Evolutionary conservation across 768 basidiomycete species (phyloP).

Genomic region (Auricularia sp.): DNA sequence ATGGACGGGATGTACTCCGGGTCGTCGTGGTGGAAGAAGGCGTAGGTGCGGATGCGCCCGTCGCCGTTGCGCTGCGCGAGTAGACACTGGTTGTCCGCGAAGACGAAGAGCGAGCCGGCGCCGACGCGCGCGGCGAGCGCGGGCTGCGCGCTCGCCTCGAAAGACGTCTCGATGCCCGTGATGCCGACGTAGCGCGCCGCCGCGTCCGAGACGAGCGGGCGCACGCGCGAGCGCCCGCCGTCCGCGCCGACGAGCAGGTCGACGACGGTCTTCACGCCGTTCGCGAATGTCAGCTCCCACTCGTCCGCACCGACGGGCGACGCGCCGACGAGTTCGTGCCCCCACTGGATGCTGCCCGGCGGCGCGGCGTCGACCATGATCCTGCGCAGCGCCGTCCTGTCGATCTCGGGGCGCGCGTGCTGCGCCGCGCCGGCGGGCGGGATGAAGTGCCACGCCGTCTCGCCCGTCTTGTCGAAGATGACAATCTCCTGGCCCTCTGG

Average conservation of each 20-base stretch:
- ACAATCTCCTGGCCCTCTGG: constrained; percentile 13
- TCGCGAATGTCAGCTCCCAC: background rate
- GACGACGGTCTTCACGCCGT: background rate
- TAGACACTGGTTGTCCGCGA: constrained; percentile 11
- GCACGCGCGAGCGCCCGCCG: constrained; percentile 16
- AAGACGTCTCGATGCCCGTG: constrained; percentile 13
- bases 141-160: constrained; percentile 9
- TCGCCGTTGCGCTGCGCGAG: constrained; percentile 16
- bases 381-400: constrained; percentile 3
- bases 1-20: background rate
- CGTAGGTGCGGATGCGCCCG: constrained; percentile 13
- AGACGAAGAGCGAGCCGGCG: constrained; percentile 7
- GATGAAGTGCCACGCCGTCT: background rate
- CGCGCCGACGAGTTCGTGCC: background rate
- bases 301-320: background rate
- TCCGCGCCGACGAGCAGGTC: constrained; percentile 17
- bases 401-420: background rate
- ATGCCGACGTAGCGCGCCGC: constrained; percentile 12
- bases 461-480: constrained; percentile 3
- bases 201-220: constrained; percentile 12
- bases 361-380: constrained; percentile 11
- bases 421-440: background rate
- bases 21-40: background rate
- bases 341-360: constrained; percentile 7
- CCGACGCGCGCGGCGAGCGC: constrained; percentile 6